Percentiles rank a stretch among this genome's conserved stretches.
These are phyloP conservation scores for Geotrichum bryndzae DNA, from an alignment of 1,139 yeast species.

Conservation along the genomic window DNA sequence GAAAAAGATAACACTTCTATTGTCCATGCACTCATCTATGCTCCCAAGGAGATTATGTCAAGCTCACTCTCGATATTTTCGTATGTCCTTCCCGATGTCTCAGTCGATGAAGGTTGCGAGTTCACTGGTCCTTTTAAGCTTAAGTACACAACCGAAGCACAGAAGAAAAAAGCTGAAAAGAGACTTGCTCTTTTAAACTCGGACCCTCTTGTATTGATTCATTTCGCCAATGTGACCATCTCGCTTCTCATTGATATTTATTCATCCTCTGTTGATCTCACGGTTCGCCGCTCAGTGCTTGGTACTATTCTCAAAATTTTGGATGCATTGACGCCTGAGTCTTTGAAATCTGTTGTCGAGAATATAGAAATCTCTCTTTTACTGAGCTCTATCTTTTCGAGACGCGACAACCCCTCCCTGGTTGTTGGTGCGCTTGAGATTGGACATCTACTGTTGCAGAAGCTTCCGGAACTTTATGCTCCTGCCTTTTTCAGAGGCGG, in stretches of 20 bases:
- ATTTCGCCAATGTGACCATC: slow-evolving; percentile 49
- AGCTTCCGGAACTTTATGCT: slow-evolving; percentile 44
- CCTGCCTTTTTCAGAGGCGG: slow-evolving; percentile 67
- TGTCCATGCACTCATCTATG: slow-evolving; percentile 67
- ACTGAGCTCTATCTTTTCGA: slow-evolving; percentile 67
- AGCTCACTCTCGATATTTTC: slow-evolving; percentile 54
- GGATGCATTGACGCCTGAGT: slow-evolving; percentile 28
- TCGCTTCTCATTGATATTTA: slow-evolving; percentile 63
- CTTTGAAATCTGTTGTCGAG: slow-evolving; percentile 25
- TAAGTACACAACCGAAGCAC: slow-evolving; percentile 22
- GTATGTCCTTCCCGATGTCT: slow-evolving; percentile 41
- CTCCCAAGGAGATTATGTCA: slow-evolving; percentile 59
- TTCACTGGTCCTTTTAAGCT: slow-evolving; percentile 32
- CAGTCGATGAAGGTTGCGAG: slow-evolving; percentile 18
- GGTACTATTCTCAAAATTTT: slow-evolving; percentile 53
- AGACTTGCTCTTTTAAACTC: slow-evolving; percentile 19
- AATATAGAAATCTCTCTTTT: slow-evolving; percentile 37
- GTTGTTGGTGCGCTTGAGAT: slow-evolving; percentile 52
- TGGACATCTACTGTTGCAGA: slow-evolving; percentile 42
- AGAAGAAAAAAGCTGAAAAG: slow-evolving; percentile 15
- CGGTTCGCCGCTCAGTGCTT: slow-evolving; percentile 56
- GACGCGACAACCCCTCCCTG: slow-evolving; percentile 39
- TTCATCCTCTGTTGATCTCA: slow-evolving; percentile 67
- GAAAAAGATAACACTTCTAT: slow-evolving; percentile 37
- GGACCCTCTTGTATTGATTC: slow-evolving; percentile 23